phyloP scores from a whole-genome alignment of 2,329 filamentous ascomycete species.

The Aspergillaceae sp. region DNA sequence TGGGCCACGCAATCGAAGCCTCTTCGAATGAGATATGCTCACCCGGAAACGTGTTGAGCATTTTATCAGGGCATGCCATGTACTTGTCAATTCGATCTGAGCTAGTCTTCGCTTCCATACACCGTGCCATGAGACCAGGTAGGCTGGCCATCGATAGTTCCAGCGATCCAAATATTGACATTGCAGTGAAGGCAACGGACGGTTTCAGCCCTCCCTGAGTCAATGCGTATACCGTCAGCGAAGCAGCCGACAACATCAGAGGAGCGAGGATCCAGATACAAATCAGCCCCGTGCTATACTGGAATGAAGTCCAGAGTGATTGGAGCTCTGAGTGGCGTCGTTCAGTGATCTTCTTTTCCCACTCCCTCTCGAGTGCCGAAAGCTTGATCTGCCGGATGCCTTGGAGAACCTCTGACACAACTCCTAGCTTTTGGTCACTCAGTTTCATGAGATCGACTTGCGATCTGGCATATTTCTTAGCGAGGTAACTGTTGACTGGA shows the following conservation, averaged over 20 bases:
- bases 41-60: constrained; percentile 45
- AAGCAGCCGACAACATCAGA: constrained; percentile 62
- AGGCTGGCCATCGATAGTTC: constrained; percentile 63
- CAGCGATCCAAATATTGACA: constrained; percentile 62
- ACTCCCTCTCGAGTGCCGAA: constrained; percentile 63
- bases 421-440: constrained; percentile 62
- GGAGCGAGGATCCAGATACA: constrained; percentile 64
- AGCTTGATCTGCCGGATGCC: constrained; percentile 80
- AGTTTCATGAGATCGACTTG: constrained; percentile 66
- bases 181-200: constrained; percentile 69
- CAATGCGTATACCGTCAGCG: constrained; percentile 59
- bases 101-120: constrained; percentile 66
- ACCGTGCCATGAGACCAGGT: constrained; percentile 63
- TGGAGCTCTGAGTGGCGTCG: constrained; percentile 57
- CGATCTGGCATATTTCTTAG: constrained; percentile 54
- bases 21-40: constrained; percentile 56
- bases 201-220: constrained; percentile 56
- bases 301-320: constrained; percentile 58
- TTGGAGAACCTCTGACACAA: constrained; percentile 65
- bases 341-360: constrained; percentile 59
- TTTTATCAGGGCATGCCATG: constrained; percentile 57
- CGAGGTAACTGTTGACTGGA: constrained; percentile 59
- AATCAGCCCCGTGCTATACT: constrained; percentile 54
- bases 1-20: constrained; percentile 65
- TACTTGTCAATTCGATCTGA: constrained; percentile 64